Conservation (phyloP, 106 monocot species). For the Alisma plantagoaquatica region DNA sequence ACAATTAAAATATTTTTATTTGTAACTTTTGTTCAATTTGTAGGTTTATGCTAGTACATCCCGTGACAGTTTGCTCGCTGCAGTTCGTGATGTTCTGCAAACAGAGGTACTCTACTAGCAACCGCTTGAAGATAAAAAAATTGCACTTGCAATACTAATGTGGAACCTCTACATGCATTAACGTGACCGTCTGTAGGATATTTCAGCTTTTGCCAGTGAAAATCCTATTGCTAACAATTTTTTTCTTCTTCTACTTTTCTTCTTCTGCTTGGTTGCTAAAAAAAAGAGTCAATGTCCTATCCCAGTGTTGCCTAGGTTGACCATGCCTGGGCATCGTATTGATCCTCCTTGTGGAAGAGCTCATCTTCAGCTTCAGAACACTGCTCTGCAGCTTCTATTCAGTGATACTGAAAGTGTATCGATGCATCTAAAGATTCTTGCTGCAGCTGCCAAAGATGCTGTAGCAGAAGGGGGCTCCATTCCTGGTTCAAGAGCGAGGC, state of each 20-base stretch:
- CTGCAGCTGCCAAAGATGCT: constrained; percentile 97
- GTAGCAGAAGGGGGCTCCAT: constrained; percentile 88
- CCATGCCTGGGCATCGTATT: constrained; percentile 90
- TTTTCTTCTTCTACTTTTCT: not conserved
- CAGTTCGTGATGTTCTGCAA: constrained; percentile 89
- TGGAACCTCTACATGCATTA: too few relatives aligned
- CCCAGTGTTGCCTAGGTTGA: constrained; percentile 87
- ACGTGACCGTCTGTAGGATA: too few relatives aligned
- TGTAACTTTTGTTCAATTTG: not conserved
- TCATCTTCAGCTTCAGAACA: constrained; percentile 30
- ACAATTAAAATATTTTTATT: not conserved
- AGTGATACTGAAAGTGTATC: constrained; percentile 60
- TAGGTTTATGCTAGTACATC: constrained; percentile 99
- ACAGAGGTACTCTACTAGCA: too few relatives aligned
- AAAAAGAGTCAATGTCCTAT: constrained; percentile 75
- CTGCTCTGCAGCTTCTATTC: constrained; percentile 28
- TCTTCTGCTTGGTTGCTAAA: not conserved
- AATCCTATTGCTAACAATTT: too few relatives aligned
- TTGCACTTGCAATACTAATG: too few relatives aligned
- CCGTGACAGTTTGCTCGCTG: constrained; percentile 91
- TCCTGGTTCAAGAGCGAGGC: constrained; percentile 80
- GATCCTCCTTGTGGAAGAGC: constrained; percentile 91
- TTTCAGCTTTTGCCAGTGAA: too few relatives aligned
- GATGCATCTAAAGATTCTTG: constrained; percentile 86
- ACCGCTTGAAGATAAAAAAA: too few relatives aligned